Evolutionary conservation across 805 yeast species (phyloP), one percentile per base, ranked within the genome.

Genomic region (Candida easanensis): DNA sequence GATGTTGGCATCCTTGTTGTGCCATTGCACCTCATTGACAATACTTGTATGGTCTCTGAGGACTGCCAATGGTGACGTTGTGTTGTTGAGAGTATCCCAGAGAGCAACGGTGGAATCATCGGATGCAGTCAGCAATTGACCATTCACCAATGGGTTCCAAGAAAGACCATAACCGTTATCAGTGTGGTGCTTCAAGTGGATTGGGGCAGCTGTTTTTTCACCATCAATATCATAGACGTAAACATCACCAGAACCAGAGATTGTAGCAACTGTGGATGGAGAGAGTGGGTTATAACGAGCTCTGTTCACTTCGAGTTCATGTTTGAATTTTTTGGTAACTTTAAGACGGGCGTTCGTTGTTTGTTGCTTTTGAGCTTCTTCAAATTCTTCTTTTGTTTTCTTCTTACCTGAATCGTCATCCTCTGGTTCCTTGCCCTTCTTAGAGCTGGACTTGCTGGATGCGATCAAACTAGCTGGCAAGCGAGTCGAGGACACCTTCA

Each of bases 11-110:
- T 65, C 66, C 33, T 75, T 69, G 41, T 73, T 69, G 53, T 83
- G 85, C 88, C 90, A 86, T 63, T 81, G 78, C 17, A 80, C 83
- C 54, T 85, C 93, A 54, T 86, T 86, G 13, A 86, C 88, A 27
- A 82, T 80, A 50, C 78, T 82, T 0, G 59, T 52, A 50, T 83
- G 88, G 7, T 52, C 41, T 4, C 46, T 54, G 50, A 68, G 64
- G 2, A 68, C 63, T 3, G 57, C 49, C 0, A 44, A 15, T n/a
- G 73, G 73, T 1, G 52, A 31, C 2, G 42, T 39, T 4, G 53
- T 44, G 11, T 41, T 41, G 38, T 39, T 35, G 5, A 33, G 46
- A 1, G 74, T 62, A 52, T 84, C 85, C 76, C 89, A 79, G 3
- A 83, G 51, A 0, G 79, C 86, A 20, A 83, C 69, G 0, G 79